Evolutionary conservation across 2,329 filamentous ascomycete genomes (phyloP), one percentile per base, ranked within the genome.

Genomic region (Talaromyces sp.): DNA sequence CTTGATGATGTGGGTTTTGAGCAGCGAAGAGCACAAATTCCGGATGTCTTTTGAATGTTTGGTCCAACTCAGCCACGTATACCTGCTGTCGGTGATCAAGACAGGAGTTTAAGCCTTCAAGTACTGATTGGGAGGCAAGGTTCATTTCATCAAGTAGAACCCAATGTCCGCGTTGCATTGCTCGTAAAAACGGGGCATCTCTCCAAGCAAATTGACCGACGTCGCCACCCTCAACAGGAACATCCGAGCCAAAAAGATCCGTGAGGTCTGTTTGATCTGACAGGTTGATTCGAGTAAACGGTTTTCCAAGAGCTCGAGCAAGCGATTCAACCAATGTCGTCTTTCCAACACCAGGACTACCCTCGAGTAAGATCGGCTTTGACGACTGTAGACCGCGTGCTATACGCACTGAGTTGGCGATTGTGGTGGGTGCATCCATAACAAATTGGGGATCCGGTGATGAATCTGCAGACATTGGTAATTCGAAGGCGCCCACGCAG

Each of bases 61-160:
- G 93, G 69, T 97, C 93, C 13, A 99, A 83, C 72, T 99, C 96
- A 0, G 95, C 92, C 62, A 99, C 88, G 71, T 97, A 99, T 0
- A 96, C 91, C 74, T 97, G 91, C 62, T 95, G 93, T 75, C 96
- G 88, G 73, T 99, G 96, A 74, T 99, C 95, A 32, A 99, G 83
- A 78, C 95, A 98, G 25, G 95, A 93, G 68, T 99, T 99, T 33
- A 99, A 80, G 65, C 95, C 96, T 78, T 99, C 95, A 1, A 99
- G 84, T 1, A 99, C 93, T 4, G 93, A 96, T 73, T 99, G 95
- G 0, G 93, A 98, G 1, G 96, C 95, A 65, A 99, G 79, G 70
- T 99, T 99, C 95, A 99, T 99, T 79, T 99, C 95, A 71, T 99
- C 95, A 0, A 99, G 83, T 30, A 99, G 81, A 11, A 99, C 95